Evolutionary conservation across 2,329 filamentous ascomycete species (phyloP).

Genomic region (Achaetomium macrosporum): DNA sequence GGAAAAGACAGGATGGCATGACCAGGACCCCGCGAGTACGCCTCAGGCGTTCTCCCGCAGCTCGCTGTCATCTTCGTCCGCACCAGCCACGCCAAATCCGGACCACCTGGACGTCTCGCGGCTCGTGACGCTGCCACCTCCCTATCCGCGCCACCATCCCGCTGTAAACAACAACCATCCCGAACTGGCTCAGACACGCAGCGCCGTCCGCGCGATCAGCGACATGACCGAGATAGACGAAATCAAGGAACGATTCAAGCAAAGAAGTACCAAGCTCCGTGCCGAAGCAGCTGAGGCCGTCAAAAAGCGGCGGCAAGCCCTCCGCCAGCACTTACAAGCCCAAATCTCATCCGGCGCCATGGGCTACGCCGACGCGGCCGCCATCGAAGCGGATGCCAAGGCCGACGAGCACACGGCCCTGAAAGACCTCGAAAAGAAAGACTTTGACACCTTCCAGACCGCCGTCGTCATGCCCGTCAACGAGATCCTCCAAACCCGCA

Average conservation of each 20-base stretch:
- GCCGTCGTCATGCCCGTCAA: conserved; percentile 80
- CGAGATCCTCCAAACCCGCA: conserved; percentile 68
- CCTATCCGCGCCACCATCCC: conserved; percentile 89
- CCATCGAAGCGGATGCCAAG: conserved; percentile 70
- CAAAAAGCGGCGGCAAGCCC: conserved; percentile 51
- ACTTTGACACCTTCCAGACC: conserved; percentile 80
- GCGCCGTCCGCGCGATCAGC: conserved; percentile 64
- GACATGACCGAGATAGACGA: conserved; percentile 66
- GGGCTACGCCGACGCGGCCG: conserved; percentile 74
- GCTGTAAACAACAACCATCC: conserved; percentile 96
- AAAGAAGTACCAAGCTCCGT: conserved; percentile 51
- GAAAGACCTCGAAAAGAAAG: conserved; percentile 68
- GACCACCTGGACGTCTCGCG: conserved; percentile 78
- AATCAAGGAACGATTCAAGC: conserved; percentile 58
- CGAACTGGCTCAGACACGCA: conserved; percentile 72
- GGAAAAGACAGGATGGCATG: conserved; percentile 53
- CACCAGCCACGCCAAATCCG: conserved; percentile 42
- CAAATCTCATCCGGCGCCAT: conserved; percentile 75
- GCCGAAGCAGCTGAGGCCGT: conserved; percentile 49
- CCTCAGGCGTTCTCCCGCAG: conserved; percentile 38
- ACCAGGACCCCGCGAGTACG: conserved; percentile 38
- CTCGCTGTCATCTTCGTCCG: conserved; percentile 38
- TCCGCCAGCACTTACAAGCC: conserved; percentile 69
- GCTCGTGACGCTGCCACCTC: conserved; percentile 85
- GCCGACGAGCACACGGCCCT: conserved; percentile 62